Evolutionary conservation across 495 filamentous ascomycete species (phyloP).

Genomic region (Tuber calosporum): DNA sequence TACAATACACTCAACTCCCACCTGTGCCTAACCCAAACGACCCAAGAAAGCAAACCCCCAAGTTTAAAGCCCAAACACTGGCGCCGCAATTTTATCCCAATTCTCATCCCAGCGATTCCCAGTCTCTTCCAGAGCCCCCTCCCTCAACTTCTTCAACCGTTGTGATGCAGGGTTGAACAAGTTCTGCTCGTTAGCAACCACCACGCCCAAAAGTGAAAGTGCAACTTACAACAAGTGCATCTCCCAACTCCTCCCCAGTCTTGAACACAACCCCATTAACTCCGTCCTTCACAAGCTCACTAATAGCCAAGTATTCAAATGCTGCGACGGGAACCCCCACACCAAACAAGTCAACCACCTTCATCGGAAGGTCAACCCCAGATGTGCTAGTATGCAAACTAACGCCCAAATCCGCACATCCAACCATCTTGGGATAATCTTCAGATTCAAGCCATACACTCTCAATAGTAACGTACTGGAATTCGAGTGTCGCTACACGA

Average conservation of each 20-base stretch:
- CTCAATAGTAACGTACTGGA: slow-evolving; percentile 57
- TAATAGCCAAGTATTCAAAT: slow-evolving; percentile 23
- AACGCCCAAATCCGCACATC: slow-evolving; percentile 79
- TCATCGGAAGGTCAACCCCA: slow-evolving; percentile 96
- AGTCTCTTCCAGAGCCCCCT: slow-evolving; percentile 71
- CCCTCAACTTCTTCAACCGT: slow-evolving; percentile 56
- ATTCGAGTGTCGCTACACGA: slow-evolving; percentile 55
- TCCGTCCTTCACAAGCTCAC: slow-evolving; percentile 36
- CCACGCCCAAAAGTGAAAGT: slow-evolving; percentile 37
- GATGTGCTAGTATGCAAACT: slow-evolving; percentile 88
- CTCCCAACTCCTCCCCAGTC: slow-evolving; percentile 27
- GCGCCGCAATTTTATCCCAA: slow-evolving; percentile 74
- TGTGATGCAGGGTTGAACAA: slow-evolving; percentile 44
- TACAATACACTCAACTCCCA: not conserved
- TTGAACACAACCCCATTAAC: slow-evolving; percentile 37
- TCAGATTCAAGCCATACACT: slow-evolving; percentile 75
- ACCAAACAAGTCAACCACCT: slow-evolving; percentile 98
- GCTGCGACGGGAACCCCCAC: slow-evolving; percentile 81
- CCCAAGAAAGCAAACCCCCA: slow-evolving; percentile 16
- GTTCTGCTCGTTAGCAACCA: slow-evolving; percentile 42
- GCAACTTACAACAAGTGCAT: slow-evolving; percentile 23
- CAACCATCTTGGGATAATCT: slow-evolving; percentile 83
- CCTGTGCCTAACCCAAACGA: not conserved
- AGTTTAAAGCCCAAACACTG: slow-evolving; percentile 55
- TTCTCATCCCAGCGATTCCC: slow-evolving; percentile 83